Evolutionary conservation across 345 rosid genomes (phyloP).

Genomic region (Excoecaria agallocha): DNA sequence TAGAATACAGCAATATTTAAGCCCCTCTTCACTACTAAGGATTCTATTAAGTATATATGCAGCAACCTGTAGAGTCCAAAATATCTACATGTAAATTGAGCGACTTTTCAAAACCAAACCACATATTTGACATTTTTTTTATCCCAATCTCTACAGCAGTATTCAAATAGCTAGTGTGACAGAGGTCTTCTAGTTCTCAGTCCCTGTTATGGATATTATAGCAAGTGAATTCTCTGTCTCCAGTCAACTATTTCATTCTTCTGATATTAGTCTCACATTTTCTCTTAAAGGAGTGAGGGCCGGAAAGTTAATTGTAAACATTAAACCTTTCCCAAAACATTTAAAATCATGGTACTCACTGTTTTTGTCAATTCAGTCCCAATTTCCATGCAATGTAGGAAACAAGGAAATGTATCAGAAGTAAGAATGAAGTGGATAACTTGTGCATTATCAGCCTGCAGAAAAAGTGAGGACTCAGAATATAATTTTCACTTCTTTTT

Average conservation of each 20-base stretch:
- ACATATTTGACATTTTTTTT: neutral
- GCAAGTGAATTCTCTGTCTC: too few species aligned
- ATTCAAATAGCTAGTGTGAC: neutral
- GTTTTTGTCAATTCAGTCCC: slow-evolving; percentile 47
- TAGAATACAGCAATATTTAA: slow-evolving; percentile 39
- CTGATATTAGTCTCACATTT: neutral
- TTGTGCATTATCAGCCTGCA: slow-evolving; percentile 43
- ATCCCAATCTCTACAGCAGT: neutral
- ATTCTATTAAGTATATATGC: slow-evolving; percentile 42
- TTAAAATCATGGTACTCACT: slow-evolving; percentile 31
- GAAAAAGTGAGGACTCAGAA: slow-evolving; percentile 3
- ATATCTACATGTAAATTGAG: neutral
- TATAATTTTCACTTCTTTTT: neutral
- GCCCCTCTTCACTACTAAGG: slow-evolving; percentile 33
- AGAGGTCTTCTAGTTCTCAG: neutral
- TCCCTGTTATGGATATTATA: neutral
- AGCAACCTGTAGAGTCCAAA: slow-evolving; percentile 39
- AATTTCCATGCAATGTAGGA: slow-evolving; percentile 48
- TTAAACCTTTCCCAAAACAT: neutral
- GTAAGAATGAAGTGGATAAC: slow-evolving; percentile 41
- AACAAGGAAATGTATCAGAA: slow-evolving; percentile 42
- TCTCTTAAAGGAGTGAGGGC: neutral
- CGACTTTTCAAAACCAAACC: neutral
- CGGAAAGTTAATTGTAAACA: neutral
- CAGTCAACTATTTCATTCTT: neutral